Evolutionary conservation across 2,329 filamentous ascomycete species (phyloP).

Genomic region (Claviceps sp.): DNA sequence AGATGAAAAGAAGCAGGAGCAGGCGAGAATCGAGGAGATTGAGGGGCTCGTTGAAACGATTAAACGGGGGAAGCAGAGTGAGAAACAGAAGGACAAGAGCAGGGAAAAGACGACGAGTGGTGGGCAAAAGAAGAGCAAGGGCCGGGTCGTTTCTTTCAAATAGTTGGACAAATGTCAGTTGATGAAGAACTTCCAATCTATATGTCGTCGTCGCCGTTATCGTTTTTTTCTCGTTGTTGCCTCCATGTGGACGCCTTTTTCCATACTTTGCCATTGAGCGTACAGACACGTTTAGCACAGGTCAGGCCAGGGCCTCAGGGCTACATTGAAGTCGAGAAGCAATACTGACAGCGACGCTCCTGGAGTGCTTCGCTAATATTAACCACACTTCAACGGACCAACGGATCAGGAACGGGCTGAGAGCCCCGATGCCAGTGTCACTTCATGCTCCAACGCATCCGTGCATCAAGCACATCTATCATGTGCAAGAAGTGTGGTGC

Average conservation of each 20-base stretch:
- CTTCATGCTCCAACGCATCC: not conserved
- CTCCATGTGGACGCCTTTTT: not conserved
- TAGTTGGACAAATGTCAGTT: not conserved
- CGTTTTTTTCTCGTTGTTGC: not conserved
- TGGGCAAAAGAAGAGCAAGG: not conserved
- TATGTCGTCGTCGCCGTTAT: not conserved
- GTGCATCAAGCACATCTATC: not conserved
- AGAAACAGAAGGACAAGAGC: constrained; percentile 9
- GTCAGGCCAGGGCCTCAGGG: no score
- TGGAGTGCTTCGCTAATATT: no score
- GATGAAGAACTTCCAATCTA: not conserved
- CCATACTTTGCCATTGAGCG: no score
- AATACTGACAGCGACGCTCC: no score
- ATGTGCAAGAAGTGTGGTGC: no score
- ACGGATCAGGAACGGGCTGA: no score
- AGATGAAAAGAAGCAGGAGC: constrained; percentile 20
- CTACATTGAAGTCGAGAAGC: no score
- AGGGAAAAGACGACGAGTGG: not conserved
- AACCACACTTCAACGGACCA: no score
- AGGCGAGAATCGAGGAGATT: constrained; percentile 18
- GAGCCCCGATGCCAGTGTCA: not conserved
- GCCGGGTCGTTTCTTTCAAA: not conserved
- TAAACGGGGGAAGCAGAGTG: constrained; percentile 26
- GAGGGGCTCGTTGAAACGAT: constrained; percentile 29
- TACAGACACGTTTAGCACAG: no score